Base-by-base conservation (phyloP, 768 basidiomycete species). In the Hysterangium stoloniferum region DNA sequence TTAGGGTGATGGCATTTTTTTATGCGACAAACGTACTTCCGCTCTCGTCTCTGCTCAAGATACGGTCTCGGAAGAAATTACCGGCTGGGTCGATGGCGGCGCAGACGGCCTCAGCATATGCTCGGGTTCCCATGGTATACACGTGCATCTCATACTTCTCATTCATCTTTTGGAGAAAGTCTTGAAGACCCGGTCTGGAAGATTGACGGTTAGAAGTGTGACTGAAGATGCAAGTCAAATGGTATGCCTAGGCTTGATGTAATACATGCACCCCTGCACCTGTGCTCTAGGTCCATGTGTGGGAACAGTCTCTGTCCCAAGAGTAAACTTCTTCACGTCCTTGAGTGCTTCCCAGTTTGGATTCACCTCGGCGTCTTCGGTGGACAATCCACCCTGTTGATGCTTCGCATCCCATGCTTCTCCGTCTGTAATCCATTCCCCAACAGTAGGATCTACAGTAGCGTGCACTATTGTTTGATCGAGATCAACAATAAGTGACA, bases 381-480 rank as follows among this genome's bases (percentile, higher is more conserved):
- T 52, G 44, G 58, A 59, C 31, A 50, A 46, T 24, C 61, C 62
- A 7, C 71, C 66, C 59, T 67, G 69, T 4, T 69, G 63, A 52
- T 79, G 79, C 43, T 74, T 71, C 37, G 74, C 73, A 59, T 91
- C 86, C 86, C 86, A 91, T 37, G 77, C 77, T 61, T 84, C 80
- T 19, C 88, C 88, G 57, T 92, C 90, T 2, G 76, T 64, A 60
- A 96, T 88, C 96, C 96, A 98, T 64, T 97, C 95, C 28, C 92
- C 94, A 1, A 98, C 91, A 0, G 96, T 98, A 4, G 96, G 95
- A 67, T 99, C 96, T 22, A 97, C 94, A 0, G 95, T 97, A 6
- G 96, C 95, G 61, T 99, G 96, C 3, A 99, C 90, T 63, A 98
- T 93, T 11, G 96, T 99, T 65, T 99, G 96, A 68, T 99, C 96